Evolutionary conservation across 176 grass and related monocot genomes (phyloP).

Genomic region (Metroxylon sagu): DNA sequence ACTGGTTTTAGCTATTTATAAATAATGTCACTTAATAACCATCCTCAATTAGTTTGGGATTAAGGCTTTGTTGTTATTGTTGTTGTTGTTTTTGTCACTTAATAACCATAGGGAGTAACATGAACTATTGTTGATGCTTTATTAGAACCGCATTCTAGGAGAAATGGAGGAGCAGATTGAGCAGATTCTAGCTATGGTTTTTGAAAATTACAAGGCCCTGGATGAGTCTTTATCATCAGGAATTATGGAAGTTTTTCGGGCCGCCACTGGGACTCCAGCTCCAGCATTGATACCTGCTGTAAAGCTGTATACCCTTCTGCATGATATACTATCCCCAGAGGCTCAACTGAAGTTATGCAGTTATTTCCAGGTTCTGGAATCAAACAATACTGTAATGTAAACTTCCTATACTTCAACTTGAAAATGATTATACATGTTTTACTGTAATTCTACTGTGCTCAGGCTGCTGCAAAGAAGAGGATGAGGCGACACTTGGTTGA

Average conservation of each 20-base stretch:
- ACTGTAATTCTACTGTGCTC: conserved; percentile 13
- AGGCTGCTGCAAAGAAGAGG: conserved; percentile 92
- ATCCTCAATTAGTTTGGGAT: no score
- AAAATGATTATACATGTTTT: conserved; percentile 3
- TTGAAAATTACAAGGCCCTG: conserved; percentile 94
- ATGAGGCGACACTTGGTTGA: conserved; percentile 77
- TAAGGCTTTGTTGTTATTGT: no score
- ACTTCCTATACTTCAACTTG: conserved; percentile 11
- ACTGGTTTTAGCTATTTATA: no score
- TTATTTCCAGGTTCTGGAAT: conserved; percentile 77
- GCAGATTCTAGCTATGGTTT: conserved; percentile 71
- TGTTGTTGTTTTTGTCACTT: no score
- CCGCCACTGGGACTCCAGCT: conserved; percentile 70
- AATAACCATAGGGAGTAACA: neutral
- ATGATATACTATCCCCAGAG: conserved; percentile 88
- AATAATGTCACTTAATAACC: no score
- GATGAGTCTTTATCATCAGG: conserved; percentile 75
- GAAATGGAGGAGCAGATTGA: conserved; percentile 91
- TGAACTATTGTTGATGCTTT: conserved; percentile 14
- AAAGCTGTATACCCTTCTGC: conserved; percentile 88
- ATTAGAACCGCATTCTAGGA: conserved; percentile 87
- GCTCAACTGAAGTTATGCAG: conserved; percentile 86
- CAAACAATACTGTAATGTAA: neutral
- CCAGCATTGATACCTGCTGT: conserved; percentile 72
- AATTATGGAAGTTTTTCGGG: conserved; percentile 65